phyloP scores from a whole-genome alignment of 1,139 yeast genomes.

The Arxiozyma slooffiae region DNA sequence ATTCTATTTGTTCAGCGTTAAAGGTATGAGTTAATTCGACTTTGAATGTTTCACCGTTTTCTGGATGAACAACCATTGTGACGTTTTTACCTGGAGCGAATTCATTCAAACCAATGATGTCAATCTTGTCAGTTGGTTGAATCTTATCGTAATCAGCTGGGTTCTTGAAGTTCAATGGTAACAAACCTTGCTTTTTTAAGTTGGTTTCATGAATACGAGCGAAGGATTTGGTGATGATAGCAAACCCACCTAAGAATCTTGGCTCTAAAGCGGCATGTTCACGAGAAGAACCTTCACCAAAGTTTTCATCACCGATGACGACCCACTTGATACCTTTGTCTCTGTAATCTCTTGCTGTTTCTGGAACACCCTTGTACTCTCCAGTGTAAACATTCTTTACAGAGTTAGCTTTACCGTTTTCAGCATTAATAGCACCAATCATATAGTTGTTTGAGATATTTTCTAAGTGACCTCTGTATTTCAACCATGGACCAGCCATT shows the following conservation, averaged over 20 bases:
- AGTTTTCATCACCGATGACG: conserved; percentile 97
- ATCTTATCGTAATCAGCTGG: conserved; percentile 91
- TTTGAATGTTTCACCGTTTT: conserved; percentile 58
- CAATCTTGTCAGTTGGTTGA: conserved; percentile 81
- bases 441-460: conserved; percentile 97
- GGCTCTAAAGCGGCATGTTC: conserved; percentile 99
- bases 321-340: conserved; percentile 90
- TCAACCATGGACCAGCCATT: conserved; percentile 99
- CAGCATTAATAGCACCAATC: conserved; percentile 99
- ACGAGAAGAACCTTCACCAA: conserved; percentile 99
- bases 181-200: conserved; percentile 94
- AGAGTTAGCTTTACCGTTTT: conserved; percentile 89
- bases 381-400: conserved; percentile 88
- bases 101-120: conserved; percentile 71
- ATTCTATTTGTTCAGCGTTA: conserved; percentile 91
- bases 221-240: conserved; percentile 92
- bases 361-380: conserved; percentile 90
- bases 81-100: conserved; percentile 92
- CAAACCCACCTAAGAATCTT: conserved; percentile 97
- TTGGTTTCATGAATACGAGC: conserved; percentile 96
- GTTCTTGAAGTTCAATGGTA: conserved; percentile 88
- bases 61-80: conserved; percentile 76
- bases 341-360: conserved; percentile 90
- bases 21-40: conserved; percentile 85
- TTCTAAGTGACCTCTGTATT: conserved; percentile 99